Evolutionary conservation across 768 basidiomycete species (phyloP), one percentile per base, ranked within the genome.

Genomic region (Punctularia strigosozonata): DNA sequence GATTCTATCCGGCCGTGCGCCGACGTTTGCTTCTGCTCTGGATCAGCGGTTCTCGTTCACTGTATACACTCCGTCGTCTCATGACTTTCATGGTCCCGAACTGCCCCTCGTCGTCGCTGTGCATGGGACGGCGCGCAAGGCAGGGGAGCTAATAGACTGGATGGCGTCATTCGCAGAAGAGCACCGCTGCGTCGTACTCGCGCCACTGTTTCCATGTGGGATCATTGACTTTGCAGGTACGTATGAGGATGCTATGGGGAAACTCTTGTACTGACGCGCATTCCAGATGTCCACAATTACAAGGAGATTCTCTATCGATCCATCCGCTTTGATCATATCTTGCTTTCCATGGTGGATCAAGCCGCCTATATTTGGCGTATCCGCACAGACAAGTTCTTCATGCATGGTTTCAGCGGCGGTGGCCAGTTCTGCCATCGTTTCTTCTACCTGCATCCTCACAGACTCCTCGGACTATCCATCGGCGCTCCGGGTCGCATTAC

Each of bases 321-420:
- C 17, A 50, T 51, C 26, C 49, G 51, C 2, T 55, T 49, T 42
- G 53, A 52, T 36, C 25, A 26, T 0, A 36, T 53, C 14, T 42
- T 55, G 7, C 43, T 55, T 4, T 31, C 44, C 1, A 52, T 55
- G 50, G 28, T 53, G 4, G 36, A 40, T 5, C 53, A 55, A 33
- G 53, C 51, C 6, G 43, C 36, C 18, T n/a, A 19, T 1, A 42
- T 40, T 3, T 54, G 51, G 51, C 34, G 42, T 14, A 37, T 54
- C 19, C 26, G 40, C 14, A 40, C 42, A 10, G 41, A 40, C 12
- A 13, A 39, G 18, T 44, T 55, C 23, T 49, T 39, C 23, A 19
- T 54, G 22, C 49, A 55, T 37, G 53, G 53, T 1, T 55, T 51
- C 26, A 54, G 53, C 41, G 53, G 42, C 3, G 51, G 53, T 10